A percentile compares a stretch with the other conserved stretches of the same genome.
phyloP scores from a whole-genome alignment of 441 rosid species.

The Populus trichocarpa region DNA sequence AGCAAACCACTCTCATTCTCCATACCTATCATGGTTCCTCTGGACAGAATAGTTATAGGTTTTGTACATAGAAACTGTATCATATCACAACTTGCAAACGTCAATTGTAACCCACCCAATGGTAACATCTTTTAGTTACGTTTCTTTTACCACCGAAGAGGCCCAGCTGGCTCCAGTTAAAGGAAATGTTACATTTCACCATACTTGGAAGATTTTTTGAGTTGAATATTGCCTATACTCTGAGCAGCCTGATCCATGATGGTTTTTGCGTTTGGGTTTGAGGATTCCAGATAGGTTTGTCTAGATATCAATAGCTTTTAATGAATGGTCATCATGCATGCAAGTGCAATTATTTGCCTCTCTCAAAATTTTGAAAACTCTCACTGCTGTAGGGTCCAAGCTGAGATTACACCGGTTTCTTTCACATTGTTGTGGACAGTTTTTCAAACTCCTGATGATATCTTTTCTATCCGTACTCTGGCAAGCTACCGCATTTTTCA shows the following conservation, averaged over 20 bases:
- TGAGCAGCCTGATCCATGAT: too few species aligned
- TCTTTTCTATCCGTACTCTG: neutral
- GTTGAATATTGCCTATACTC: neutral
- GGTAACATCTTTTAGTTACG: neutral
- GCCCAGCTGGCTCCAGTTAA: neutral
- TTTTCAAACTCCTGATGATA: neutral
- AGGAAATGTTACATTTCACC: neutral
- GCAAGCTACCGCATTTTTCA: neutral
- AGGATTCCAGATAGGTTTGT: neutral
- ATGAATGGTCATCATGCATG: neutral
- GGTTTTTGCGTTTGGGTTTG: neutral
- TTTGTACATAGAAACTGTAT: slow-evolving; percentile 15
- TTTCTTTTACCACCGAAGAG: neutral
- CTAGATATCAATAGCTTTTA: neutral
- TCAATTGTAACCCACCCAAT: neutral
- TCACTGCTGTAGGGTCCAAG: neutral
- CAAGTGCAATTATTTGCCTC: neutral
- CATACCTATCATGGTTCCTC: neutral
- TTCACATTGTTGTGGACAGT: neutral
- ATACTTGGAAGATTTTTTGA: neutral
- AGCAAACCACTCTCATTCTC: neutral
- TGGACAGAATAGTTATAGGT: neutral
- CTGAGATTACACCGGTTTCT: neutral
- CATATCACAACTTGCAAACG: neutral
- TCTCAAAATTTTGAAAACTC: neutral